Base-by-base conservation (phyloP, 2,329 filamentous ascomycete species). In the Elsinoe fawcettii region DNA sequence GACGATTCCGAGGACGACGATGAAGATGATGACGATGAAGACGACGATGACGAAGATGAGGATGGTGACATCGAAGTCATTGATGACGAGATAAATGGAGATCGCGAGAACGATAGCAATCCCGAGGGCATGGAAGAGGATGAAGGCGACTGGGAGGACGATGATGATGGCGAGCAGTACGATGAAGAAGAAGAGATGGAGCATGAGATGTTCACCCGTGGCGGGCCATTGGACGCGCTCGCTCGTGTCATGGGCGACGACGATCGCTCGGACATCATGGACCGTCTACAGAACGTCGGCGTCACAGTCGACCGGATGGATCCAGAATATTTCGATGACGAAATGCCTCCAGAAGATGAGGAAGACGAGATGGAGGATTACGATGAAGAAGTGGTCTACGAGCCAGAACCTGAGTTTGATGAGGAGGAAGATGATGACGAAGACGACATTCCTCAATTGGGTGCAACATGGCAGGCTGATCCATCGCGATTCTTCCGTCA, bases 1-100 rank as follows among this genome's bases (percentile, higher is more conserved):
- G 82, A 84, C 1, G 80, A 78, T 25, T 74, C 78, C 5, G 78
- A 82, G 3, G 79, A 81, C 3, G 74, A 73, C 57, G 75, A 74
- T 55, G 81, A 83, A 25, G 80, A 83, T 23, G 83, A 85, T 32
- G 83, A 84, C 9, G 83, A 83, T 30, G 79, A 77, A 1, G 77
- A 81, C 2, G 75, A 77, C 6, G 77, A 81, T 18, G 78, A 80
- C 20, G 81, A 83, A 6, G 79, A 81, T 30, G 77, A 78, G 27
- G 77, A 80, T 16, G 75, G 75, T 8, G 77, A 77, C 7, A 44
- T 71, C 12, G 69, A 72, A 47, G 68, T 64, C 37, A 62, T 73
- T 60, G 74, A 76, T 60, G 74, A 76, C 56, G 75, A 77, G 58
- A 69, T 76, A 34, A 74, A 70, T 44, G 75, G 74, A 9, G 75